These are phyloP conservation scores for Sphaerostilbella broomeana DNA, from an alignment of 2,329 filamentous ascomycete genomes.

Conservation along the genomic window DNA sequence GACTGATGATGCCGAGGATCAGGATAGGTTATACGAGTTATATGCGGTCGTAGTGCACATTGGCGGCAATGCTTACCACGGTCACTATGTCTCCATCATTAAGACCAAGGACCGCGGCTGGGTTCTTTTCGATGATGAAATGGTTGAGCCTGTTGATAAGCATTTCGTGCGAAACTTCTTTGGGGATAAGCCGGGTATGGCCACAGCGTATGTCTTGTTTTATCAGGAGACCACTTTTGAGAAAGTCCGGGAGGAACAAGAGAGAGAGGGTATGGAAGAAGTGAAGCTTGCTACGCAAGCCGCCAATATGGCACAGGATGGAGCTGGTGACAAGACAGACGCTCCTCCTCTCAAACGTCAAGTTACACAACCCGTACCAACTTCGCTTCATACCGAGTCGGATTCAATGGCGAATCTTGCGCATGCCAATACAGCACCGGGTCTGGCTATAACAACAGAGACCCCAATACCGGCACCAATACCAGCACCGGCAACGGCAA, in stretches of 20 bases:
- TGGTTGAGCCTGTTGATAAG: slow-evolving; percentile 97
- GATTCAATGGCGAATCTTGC: slow-evolving; percentile 54
- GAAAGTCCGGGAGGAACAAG: slow-evolving; percentile 68
- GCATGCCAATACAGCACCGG: slow-evolving; percentile 57
- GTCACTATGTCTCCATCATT: slow-evolving; percentile 95
- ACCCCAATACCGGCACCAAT: no score
- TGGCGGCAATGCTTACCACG: slow-evolving; percentile 91
- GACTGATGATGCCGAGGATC: slow-evolving; percentile 88
- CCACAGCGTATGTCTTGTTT: slow-evolving; percentile 94
- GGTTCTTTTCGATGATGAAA: slow-evolving; percentile 95
- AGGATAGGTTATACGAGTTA: slow-evolving; percentile 88
- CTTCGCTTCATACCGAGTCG: slow-evolving; percentile 38
- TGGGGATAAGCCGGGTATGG: slow-evolving; percentile 82
- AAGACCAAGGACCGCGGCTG: slow-evolving; percentile 95
- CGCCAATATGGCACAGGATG: slow-evolving; percentile 45
- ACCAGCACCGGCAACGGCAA: no score
- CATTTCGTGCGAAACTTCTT: slow-evolving; percentile 96
- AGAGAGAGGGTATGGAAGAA: slow-evolving; percentile 66
- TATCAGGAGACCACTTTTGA: slow-evolving; percentile 84
- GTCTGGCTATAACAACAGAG: not conserved
- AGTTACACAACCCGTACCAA: slow-evolving; percentile 43
- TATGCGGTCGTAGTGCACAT: slow-evolving; percentile 98
- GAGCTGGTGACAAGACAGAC: slow-evolving; percentile 41
- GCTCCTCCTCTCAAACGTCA: slow-evolving; percentile 41
- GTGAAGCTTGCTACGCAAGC: slow-evolving; percentile 49